These are phyloP conservation scores for Passalora sequoiae DNA, from an alignment of 2,329 filamentous ascomycete species.

Conservation along the genomic window DNA sequence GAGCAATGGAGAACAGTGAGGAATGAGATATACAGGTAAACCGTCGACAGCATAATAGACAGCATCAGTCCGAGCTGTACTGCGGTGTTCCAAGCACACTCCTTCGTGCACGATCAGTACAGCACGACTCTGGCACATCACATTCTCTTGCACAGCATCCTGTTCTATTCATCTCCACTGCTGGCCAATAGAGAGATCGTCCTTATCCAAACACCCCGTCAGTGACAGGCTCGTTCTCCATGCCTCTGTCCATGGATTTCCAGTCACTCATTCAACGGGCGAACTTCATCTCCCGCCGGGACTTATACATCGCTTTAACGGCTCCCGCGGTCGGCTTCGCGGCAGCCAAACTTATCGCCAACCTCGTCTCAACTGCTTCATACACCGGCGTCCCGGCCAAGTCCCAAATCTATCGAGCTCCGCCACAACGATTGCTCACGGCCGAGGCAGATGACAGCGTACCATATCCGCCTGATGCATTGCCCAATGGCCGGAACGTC, in stretches of 20 bases:
- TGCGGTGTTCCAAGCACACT: background rate
- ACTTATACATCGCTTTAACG: slow-evolving; percentile 23
- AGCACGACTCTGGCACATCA: no score
- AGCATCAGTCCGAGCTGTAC: background rate
- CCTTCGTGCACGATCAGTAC: background rate
- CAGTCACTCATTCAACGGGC: slow-evolving; percentile 1
- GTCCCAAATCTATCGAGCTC: slow-evolving; percentile 14
- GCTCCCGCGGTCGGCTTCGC: slow-evolving; percentile 18
- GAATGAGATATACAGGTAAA: no score
- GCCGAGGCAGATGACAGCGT: slow-evolving; percentile 25
- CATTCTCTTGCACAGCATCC: no score
- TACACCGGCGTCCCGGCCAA: slow-evolving; percentile 7
- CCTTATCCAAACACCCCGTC: no score
- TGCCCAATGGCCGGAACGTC: slow-evolving; percentile 43
- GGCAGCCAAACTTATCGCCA: slow-evolving; percentile 12
- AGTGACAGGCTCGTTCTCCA: no score
- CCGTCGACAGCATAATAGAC: no score
- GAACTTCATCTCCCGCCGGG: slow-evolving; percentile 11
- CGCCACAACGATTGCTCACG: slow-evolving; percentile 12
- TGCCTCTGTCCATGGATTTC: no score
- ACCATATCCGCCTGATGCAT: slow-evolving; percentile 62
- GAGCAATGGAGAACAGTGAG: background rate
- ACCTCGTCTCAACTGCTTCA: slow-evolving; percentile 9
- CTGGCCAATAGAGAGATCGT: background rate
- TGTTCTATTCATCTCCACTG: no score